Evolutionary conservation across 805 yeast genomes (phyloP), one percentile per base, ranked within the genome.

Genomic region (Candida boidinii): DNA sequence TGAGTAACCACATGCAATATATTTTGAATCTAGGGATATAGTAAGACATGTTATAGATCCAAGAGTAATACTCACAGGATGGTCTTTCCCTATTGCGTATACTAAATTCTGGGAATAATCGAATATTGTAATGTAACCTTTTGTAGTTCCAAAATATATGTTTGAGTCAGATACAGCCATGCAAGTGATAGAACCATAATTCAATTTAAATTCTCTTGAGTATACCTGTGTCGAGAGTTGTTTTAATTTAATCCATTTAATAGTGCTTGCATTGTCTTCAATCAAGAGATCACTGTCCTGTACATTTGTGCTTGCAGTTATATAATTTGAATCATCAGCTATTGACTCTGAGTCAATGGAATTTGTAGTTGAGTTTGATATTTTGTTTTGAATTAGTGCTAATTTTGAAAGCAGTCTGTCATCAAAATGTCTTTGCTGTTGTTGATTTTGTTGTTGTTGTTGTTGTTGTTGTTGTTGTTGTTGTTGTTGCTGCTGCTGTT

Each of bases 81-180:
- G 46, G 10, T 52, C 43, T n/a, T 42, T 44, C 1, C 60, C 61
- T 12, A 79, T 48, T 2, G 66, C 63, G 27, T 57, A 56, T 11
- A 67, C 58, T 4, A 82, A 48, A 20, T 59, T 62, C 51, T 88
- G 95, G 28, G 68, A 68, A 39, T 76, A 79, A 45, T 78, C 80
- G 52, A 84, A 87, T 5, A 81, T 62, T 5, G 83, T 53, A 0
- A 85, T 60, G 23, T 53, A 58, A 2, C 95, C 95, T 31, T 68
- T 70, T 0, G 68, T 46, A 0, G 96, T 87, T 2, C 94, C 96
- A 7, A 87, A 45, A 0, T 74, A 74, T 7, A 80, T 59, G 21
- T 66, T 44, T 7, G 25, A 26, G 22, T 62, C 67, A 8, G 70
- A 63, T 0, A 70, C 60, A 0, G 62, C 50, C 11, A 75, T 45